phyloP scores from a whole-genome alignment of 2,329 filamentous ascomycete species.

The Fusarium sp. region DNA sequence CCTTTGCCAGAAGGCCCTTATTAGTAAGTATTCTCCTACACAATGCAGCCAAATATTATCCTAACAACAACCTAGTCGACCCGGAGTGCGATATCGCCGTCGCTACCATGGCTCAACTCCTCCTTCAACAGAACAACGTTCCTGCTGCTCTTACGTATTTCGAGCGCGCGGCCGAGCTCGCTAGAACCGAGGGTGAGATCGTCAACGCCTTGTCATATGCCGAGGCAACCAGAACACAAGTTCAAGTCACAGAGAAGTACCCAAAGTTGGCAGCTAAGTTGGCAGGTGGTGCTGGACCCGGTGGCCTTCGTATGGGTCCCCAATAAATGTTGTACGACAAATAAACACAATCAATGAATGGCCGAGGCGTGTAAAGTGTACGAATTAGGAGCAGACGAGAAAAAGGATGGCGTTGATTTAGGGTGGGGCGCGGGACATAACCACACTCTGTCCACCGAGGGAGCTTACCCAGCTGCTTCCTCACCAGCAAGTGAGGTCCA shows the following conservation, averaged over 20 bases:
- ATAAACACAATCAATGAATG: conserved; percentile 25
- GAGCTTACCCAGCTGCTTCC: conserved; percentile 31
- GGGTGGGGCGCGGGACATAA: conserved; percentile 25
- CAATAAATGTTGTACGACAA: conserved; percentile 41
- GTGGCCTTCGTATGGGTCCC: conserved; percentile 50
- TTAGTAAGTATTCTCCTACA: conserved; percentile 71
- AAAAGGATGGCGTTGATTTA: conserved; percentile 32
- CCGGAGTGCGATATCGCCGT: conserved; percentile 99
- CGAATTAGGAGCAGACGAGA: conserved; percentile 37
- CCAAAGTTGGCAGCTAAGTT: conserved; percentile 80
- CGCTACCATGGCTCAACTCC: conserved; percentile 96
- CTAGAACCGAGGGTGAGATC: conserved; percentile 93
- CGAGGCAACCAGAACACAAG: conserved; percentile 93
- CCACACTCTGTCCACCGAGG: conserved; percentile 21
- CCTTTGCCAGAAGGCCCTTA: conserved; percentile 95
- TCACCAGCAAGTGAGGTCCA: conserved; percentile 38
- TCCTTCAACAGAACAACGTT: conserved; percentile 97
- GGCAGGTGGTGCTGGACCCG: conserved; percentile 48
- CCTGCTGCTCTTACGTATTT: conserved; percentile 96
- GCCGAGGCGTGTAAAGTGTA: conserved; percentile 43
- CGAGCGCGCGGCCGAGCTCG: conserved; percentile 93
- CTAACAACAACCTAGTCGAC: conserved; percentile 73
- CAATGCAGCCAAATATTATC: conserved; percentile 3
- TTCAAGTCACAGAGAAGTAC: conserved; percentile 90
- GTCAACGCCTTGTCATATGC: conserved; percentile 97